Evolutionary conservation across 805 yeast genomes (phyloP).

Genomic region (Kodamaea laetipori): DNA sequence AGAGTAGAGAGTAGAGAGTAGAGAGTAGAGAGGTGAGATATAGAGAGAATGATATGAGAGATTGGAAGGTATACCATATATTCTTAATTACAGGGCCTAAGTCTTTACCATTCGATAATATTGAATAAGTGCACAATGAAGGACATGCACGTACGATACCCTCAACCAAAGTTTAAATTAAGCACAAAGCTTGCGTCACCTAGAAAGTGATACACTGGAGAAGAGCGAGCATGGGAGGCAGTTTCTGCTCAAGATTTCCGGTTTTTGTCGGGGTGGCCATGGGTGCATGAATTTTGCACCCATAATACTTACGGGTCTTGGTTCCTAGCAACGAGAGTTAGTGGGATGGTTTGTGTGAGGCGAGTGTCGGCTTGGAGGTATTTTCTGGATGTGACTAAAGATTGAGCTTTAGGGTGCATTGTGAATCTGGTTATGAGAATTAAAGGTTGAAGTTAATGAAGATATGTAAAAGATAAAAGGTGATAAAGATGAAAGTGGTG

Average conservation of each 20-base stretch:
- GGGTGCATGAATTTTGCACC: no score
- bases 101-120: no score
- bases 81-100: no score
- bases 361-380: slow-evolving; percentile 5
- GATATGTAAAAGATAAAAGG: no score
- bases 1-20: no score
- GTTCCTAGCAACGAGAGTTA: no score
- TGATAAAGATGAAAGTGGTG: neutral
- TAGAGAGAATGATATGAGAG: no score
- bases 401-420: neutral
- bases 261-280: neutral
- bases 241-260: neutral
- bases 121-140: neutral
- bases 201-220: slow-evolving; percentile 4
- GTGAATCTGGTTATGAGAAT: slow-evolving; percentile 3
- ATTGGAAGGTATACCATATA: no score
- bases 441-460: no score
- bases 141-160: slow-evolving; percentile 4
- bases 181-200: slow-evolving; percentile 2
- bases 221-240: no score
- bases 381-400: neutral
- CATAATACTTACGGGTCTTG: no score
- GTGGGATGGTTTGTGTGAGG: neutral
- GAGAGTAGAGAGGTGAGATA: no score
- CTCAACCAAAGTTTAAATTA: slow-evolving; percentile 1